These are phyloP conservation scores for Potentilla sterilis DNA, from an alignment of 306 rosid species.

Conservation along the genomic window DNA sequence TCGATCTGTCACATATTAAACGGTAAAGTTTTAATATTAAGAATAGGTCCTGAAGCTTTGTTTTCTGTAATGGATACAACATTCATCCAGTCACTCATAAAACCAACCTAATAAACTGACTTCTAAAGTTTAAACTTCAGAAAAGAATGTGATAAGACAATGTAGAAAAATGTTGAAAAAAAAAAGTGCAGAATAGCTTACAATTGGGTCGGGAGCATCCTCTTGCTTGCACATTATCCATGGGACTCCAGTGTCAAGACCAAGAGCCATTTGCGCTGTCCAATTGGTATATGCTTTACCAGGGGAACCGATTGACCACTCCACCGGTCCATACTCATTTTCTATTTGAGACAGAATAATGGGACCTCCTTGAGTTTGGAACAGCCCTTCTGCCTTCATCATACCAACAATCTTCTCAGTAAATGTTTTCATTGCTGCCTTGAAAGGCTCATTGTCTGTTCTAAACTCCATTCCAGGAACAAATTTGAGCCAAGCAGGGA, in stretches of 20 bases:
- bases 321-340: slow-evolving; percentile 89
- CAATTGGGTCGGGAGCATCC: slow-evolving; percentile 94
- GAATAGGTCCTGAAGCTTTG: neutral
- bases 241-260: slow-evolving; percentile 81
- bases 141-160: neutral
- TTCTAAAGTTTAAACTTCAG: neutral
- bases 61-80: neutral
- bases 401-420: slow-evolving; percentile 68
- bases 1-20: slow-evolving; percentile 53
- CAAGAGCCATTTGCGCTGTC: slow-evolving; percentile 92
- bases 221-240: slow-evolving; percentile 99
- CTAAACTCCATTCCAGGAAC: slow-evolving; percentile 79
- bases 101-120: neutral
- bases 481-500: slow-evolving; percentile 94
- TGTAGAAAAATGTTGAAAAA: neutral
- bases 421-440: slow-evolving; percentile 88
- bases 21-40: neutral
- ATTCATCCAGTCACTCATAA: neutral
- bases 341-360: slow-evolving; percentile 92
- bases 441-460: slow-evolving; percentile 88
- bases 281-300: slow-evolving; percentile 83
- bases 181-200: slow-evolving; percentile 28
- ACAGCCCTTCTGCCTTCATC: slow-evolving; percentile 84
- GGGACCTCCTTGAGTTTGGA: slow-evolving; percentile 88
- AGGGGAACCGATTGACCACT: slow-evolving; percentile 76